These are phyloP conservation scores for Ramalina peruviana DNA, from an alignment of 495 filamentous ascomycete species.

Conservation along the genomic window DNA sequence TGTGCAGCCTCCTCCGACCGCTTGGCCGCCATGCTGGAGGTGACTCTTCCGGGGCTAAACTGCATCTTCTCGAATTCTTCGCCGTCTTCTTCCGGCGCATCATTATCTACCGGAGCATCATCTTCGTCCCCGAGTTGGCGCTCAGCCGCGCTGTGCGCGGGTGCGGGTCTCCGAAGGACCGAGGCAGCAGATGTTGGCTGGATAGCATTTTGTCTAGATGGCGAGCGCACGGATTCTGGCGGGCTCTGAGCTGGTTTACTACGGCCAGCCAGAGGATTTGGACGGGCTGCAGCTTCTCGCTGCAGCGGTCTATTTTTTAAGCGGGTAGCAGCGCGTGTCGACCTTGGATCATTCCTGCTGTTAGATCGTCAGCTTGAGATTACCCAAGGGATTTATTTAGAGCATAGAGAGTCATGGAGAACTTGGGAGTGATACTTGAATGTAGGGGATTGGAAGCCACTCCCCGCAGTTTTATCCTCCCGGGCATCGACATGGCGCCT, in stretches of 20 bases:
- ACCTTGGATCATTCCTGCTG: not conserved
- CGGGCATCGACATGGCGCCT: too few relatives aligned
- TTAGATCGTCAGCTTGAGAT: too few relatives aligned
- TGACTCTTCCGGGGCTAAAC: not conserved
- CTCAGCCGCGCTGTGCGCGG: not conserved
- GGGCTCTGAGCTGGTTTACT: not conserved
- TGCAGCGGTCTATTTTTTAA: not conserved
- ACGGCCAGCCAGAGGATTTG: not conserved
- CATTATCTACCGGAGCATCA: not conserved
- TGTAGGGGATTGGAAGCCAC: too few relatives aligned
- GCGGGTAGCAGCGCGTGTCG: not conserved
- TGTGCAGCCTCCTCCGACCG: slow-evolving; percentile 4
- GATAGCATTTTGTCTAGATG: not conserved
- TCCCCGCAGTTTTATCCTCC: too few relatives aligned
- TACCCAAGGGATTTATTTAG: too few relatives aligned
- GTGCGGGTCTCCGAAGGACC: not conserved
- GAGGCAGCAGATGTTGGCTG: not conserved
- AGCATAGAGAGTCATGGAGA: too few relatives aligned
- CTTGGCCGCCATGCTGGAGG: not conserved
- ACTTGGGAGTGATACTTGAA: too few relatives aligned
- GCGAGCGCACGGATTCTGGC: not conserved
- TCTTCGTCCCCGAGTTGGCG: not conserved
- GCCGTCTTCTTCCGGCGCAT: not conserved
- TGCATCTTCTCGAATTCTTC: not conserved
- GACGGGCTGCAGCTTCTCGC: not conserved